Evolutionary conservation across 164 flowering plant genomes (phyloP).

Genomic region (Vitis vinifera): DNA sequence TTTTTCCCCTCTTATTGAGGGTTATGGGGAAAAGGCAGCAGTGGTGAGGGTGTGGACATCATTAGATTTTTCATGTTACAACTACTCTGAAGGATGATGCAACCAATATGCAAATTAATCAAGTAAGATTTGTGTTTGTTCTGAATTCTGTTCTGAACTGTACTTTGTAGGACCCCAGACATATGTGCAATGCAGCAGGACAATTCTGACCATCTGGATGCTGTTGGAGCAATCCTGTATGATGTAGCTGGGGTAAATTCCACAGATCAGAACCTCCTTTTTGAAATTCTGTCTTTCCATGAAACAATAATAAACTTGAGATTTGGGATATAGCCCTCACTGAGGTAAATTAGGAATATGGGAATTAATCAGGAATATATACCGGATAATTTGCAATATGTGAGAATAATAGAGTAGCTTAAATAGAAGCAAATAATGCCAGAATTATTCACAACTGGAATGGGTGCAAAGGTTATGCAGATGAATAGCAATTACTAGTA

Average conservation of each 20-base stretch:
- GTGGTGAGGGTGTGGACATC: too few species aligned
- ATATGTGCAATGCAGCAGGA: conserved; percentile 81
- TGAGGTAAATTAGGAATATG: background rate
- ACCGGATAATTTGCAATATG: background rate
- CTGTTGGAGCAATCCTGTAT: conserved; percentile 51
- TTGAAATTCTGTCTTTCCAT: background rate
- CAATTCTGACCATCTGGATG: conserved; percentile 45
- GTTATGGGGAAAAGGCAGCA: too few species aligned
- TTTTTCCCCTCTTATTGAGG: too few species aligned
- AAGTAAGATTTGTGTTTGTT: background rate
- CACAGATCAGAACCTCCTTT: background rate
- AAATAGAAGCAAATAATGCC: background rate
- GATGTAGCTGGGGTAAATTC: conserved; percentile 52
- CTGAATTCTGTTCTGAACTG: conserved; percentile 3
- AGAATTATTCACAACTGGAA: background rate
- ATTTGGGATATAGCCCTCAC: background rate
- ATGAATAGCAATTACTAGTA: too few species aligned
- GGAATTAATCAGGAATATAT: background rate
- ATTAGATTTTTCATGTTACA: too few species aligned
- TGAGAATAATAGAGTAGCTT: background rate
- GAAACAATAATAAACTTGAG: background rate
- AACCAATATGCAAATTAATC: background rate
- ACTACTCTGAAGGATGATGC: too few species aligned
- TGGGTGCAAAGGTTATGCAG: background rate
- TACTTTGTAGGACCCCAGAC: conserved; percentile 57